Conservation (phyloP, 148 eudicot genomes). For the Heliosperma pusillum region DNA sequence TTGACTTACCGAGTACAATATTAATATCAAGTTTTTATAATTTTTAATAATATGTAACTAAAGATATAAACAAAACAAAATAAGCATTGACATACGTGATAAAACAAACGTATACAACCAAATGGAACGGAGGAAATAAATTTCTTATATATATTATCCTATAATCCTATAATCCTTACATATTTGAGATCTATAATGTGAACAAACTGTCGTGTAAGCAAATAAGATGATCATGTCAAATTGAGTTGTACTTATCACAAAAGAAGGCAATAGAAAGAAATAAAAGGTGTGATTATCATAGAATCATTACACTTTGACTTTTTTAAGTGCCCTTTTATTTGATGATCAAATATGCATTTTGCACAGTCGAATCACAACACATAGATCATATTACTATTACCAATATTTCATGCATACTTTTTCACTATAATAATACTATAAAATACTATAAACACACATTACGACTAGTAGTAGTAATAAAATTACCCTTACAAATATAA, state of each 20-base stretch:
- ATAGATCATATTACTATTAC: background rate
- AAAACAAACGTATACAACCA: no score
- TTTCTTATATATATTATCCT: no score
- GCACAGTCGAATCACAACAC: no score
- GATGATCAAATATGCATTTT: no score
- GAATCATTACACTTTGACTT: constrained; percentile 8
- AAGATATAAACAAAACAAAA: no score
- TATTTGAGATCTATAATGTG: no score
- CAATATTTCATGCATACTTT: background rate
- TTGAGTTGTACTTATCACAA: constrained; percentile 1
- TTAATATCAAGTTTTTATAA: no score
- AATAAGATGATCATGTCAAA: constrained; percentile 1
- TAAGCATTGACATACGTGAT: no score
- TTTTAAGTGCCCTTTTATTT: constrained; percentile 3
- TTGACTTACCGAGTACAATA: no score
- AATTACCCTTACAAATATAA: constrained; percentile 7
- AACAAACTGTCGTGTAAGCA: background rate
- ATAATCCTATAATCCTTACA: no score
- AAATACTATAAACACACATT: constrained; percentile 9
- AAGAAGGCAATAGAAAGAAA: background rate
- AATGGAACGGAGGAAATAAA: no score
- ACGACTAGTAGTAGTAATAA: constrained; percentile 1
- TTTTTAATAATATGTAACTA: no score
- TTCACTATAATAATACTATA: background rate
- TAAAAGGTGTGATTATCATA: constrained; percentile 6